Evolutionary conservation across 2,329 filamentous ascomycete genomes (phyloP), one percentile per base, ranked within the genome.

Genomic region (Cytospora paraplurivora): DNA sequence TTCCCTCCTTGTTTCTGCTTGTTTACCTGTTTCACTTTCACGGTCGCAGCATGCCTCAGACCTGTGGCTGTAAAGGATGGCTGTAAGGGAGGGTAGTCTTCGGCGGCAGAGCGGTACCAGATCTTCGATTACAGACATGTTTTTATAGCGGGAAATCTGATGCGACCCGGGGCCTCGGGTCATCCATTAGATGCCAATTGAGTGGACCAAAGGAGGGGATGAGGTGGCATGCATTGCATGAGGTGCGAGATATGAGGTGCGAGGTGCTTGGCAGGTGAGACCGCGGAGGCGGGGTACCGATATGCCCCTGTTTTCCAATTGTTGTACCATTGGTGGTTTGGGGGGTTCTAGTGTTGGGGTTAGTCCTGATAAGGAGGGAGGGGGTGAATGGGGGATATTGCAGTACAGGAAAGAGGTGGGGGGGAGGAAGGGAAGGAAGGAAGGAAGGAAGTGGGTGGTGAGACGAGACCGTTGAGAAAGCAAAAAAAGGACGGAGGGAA

Each of bases 381-480:
- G 27, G 27, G 27, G 27, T 27, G 27, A 4, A 27, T 3, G 27
- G 27, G 27, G 27, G 2, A 27, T 27, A 27, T 27, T 27, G 4
- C 27, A 27, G 27, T 27, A 27, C 27, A 27, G 44, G 17, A 5
- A 41, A 17, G 17, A 41, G 38, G n/a, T n/a, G n/a, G 38, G 38
- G 38, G 4, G 27, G 27, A 27, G 4, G 27, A 4, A 27, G 4
- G 27, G 27, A 27, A 27, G 27, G 27, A 27, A 27, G 38, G 27
- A 37, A 34, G 17, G 41, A 27, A 34, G 55, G 38, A 57, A 57
- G 55, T 38, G 37, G 41, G 54, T 17, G 13, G 56, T 58, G 56
- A 44, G 56, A 58, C 56, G 41, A 34, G 27, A 27, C 27, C 37
- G 37, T 38, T 15, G 12, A 38, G 1, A 38, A n/a, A 44, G 13